Conservation (phyloP, 2,329 filamentous ascomycete genomes). For the Chrysoporthe cubensis region DNA sequence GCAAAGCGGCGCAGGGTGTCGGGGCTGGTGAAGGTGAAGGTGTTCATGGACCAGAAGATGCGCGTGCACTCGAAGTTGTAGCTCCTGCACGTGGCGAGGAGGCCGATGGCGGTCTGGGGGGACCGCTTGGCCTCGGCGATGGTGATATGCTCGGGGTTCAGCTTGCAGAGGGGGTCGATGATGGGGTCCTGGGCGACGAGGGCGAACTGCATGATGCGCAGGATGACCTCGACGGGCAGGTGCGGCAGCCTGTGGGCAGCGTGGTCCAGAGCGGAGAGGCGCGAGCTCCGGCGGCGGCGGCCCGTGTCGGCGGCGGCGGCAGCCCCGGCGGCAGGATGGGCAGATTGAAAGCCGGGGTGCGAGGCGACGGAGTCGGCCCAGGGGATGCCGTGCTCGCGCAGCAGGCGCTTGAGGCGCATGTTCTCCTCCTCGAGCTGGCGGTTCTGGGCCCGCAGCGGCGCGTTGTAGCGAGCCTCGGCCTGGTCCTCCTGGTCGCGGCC, state of each 20-base stretch:
- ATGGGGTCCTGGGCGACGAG: slow-evolving; percentile 54
- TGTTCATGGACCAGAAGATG: slow-evolving; percentile 56
- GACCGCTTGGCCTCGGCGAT: slow-evolving; percentile 46
- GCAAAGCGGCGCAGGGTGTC: slow-evolving; percentile 53
- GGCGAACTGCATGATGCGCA: slow-evolving; percentile 56
- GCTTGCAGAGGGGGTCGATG: slow-evolving; percentile 56
- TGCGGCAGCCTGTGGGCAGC: slow-evolving; percentile 40
- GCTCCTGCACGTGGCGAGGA: slow-evolving; percentile 55
- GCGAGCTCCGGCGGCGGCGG: slow-evolving; percentile 35
- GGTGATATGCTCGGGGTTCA: slow-evolving; percentile 49
- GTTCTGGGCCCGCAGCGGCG: slow-evolving; percentile 53
- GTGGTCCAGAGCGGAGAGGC: slow-evolving; percentile 33
- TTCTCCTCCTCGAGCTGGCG: slow-evolving; percentile 54
- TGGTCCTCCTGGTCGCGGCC: slow-evolving; percentile 57
- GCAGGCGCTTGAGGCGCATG: slow-evolving; percentile 52
- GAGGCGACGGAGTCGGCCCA: slow-evolving; percentile 48
- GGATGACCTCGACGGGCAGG: slow-evolving; percentile 56
- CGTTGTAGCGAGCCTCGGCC: slow-evolving; percentile 52
- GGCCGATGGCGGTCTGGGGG: slow-evolving; percentile 56
- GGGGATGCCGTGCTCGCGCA: slow-evolving; percentile 56
- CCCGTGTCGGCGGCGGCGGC: slow-evolving; percentile 34
- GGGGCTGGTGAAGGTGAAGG: slow-evolving; percentile 59
- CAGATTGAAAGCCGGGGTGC: slow-evolving; percentile 39
- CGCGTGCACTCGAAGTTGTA: slow-evolving; percentile 54
- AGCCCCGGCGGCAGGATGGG: no score